A percentile compares a stretch with the other conserved stretches of the same genome.
Conservation (phyloP, 2,329 filamentous ascomycete genomes). For the Paramyrothecium sp. region DNA sequence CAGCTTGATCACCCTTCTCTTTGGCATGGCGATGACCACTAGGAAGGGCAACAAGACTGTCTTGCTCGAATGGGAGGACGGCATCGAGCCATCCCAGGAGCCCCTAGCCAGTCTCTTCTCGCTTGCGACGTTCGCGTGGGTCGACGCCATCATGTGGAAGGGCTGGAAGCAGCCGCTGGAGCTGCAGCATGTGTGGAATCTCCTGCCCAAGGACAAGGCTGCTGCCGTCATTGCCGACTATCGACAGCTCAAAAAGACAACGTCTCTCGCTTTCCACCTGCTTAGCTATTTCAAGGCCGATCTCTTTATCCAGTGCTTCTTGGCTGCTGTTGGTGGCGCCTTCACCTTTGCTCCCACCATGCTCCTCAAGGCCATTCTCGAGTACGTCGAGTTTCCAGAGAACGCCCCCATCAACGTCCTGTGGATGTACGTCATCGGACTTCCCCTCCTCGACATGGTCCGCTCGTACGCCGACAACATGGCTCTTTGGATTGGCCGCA, state of each 20-base stretch:
- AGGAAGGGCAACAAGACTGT: slow-evolving; percentile 92
- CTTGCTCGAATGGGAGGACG: slow-evolving; percentile 83
- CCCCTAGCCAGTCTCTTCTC: slow-evolving; percentile 87
- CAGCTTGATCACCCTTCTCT: slow-evolving; percentile 68
- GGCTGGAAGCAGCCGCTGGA: slow-evolving; percentile 85
- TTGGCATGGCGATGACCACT: slow-evolving; percentile 74
- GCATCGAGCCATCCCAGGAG: slow-evolving; percentile 82
- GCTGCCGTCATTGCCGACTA: slow-evolving; percentile 77
- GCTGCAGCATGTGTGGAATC: slow-evolving; percentile 86
- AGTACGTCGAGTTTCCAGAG: slow-evolving; percentile 86
- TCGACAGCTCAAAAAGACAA: slow-evolving; percentile 80
- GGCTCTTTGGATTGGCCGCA: slow-evolving; percentile 89
- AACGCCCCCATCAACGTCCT: slow-evolving; percentile 79
- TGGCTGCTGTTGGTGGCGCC: slow-evolving; percentile 76
- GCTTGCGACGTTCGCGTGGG: slow-evolving; percentile 83
- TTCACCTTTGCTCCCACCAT: slow-evolving; percentile 92
- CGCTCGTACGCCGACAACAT: slow-evolving; percentile 83
- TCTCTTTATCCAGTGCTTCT: slow-evolving; percentile 73
- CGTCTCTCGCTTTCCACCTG: slow-evolving; percentile 75
- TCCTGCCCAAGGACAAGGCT: slow-evolving; percentile 85
- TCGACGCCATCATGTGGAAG: slow-evolving; percentile 83
- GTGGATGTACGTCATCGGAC: slow-evolving; percentile 91
- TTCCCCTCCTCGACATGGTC: slow-evolving; percentile 79
- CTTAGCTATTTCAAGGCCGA: slow-evolving; percentile 79
- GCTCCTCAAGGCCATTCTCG: slow-evolving; percentile 83